phyloP scores from a whole-genome alignment of 139 green algal genomes.

The Chlamydomonas incerta region DNA sequence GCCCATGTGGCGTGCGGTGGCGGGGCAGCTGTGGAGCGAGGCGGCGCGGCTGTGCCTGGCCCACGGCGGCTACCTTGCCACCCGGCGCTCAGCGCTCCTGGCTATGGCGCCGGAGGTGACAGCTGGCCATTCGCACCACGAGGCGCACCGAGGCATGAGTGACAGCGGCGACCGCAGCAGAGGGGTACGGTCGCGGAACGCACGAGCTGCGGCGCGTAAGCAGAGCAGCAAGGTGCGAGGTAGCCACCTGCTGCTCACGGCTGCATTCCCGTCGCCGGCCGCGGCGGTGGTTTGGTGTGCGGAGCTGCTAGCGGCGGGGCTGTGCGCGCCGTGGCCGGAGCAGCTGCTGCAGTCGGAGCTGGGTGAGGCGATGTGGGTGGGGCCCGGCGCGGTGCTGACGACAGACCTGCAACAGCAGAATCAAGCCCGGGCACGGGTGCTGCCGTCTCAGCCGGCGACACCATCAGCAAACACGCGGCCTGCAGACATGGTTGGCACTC shows the following conservation, averaged over 20 bases:
- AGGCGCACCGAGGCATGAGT: too few relatives aligned
- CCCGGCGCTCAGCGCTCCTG: not conserved
- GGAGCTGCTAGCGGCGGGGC: not conserved
- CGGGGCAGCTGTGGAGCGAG: not conserved
- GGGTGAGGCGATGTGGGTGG: not conserved
- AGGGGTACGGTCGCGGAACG: too few relatives aligned
- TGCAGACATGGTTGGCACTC: too few relatives aligned
- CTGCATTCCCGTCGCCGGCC: not conserved
- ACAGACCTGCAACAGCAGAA: not conserved
- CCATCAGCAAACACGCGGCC: too few relatives aligned
- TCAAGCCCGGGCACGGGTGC: too few relatives aligned
- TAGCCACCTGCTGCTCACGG: slow-evolving; percentile 5
- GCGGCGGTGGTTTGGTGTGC: not conserved
- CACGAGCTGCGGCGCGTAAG: too few relatives aligned
- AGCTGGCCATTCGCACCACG: too few relatives aligned
- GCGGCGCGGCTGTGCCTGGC: not conserved
- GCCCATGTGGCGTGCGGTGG: not conserved
- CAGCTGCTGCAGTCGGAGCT: not conserved
- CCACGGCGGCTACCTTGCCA: slow-evolving; percentile 9
- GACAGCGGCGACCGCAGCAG: too few relatives aligned
- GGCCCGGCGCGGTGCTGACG: not conserved
- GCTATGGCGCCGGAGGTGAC: not conserved
- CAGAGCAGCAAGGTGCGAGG: not conserved
- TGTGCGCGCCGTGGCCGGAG: not conserved
- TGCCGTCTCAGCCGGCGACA: too few relatives aligned